phyloP scores from a whole-genome alignment of 1,284 basidiomycete genomes.

The Ceratobasidium sp. region DNA sequence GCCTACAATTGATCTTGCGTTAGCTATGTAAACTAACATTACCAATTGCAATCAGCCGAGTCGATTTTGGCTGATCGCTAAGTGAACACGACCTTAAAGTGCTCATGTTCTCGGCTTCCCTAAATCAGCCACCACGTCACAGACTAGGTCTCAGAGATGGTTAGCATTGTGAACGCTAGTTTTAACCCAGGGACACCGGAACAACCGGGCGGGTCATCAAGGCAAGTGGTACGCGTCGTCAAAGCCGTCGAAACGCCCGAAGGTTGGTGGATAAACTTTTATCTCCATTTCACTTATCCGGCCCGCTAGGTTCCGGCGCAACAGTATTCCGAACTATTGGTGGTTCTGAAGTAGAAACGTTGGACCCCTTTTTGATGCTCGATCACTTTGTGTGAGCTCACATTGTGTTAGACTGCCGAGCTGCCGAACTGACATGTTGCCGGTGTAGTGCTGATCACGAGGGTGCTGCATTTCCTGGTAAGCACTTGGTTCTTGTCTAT shows the following conservation, averaged over 20 bases:
- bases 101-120: no score
- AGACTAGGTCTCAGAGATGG: neutral
- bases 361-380: constrained; percentile 4
- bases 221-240: neutral
- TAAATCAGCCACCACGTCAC: no score
- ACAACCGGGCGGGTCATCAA: neutral
- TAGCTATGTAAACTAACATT: no score
- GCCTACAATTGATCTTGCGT: no score
- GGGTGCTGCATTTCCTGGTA: constrained; percentile 7
- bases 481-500: no score
- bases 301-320: neutral
- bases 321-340: constrained; percentile 17
- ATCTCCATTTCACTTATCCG: neutral
- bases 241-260: constrained; percentile 16
- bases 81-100: no score
- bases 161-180: neutral
- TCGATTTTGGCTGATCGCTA: no score
- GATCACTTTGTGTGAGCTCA: constrained; percentile 3
- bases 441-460: neutral
- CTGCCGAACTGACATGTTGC: neutral
- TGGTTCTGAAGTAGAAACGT: constrained; percentile 10
- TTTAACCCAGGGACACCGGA: neutral
- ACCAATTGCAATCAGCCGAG: no score
- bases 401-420: neutral
- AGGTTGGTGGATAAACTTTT: neutral